Evolutionary conservation across 805 yeast genomes (phyloP).

Genomic region (Suhomyces pyralidae): DNA sequence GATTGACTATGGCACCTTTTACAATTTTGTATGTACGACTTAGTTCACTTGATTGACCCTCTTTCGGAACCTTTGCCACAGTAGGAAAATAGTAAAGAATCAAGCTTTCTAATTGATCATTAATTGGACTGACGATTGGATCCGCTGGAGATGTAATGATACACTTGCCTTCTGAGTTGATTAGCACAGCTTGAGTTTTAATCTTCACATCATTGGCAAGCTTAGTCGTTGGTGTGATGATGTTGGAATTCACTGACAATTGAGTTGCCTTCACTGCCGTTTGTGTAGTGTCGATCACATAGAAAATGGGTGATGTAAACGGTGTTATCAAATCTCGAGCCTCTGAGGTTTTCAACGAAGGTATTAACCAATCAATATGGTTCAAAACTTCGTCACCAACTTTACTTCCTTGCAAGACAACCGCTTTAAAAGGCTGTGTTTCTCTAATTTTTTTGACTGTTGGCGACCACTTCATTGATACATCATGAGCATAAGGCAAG

Average conservation of each 20-base stretch:
- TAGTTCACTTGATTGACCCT: slow-evolving; percentile 54
- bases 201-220: slow-evolving; percentile 48
- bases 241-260: neutral
- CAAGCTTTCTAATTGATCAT: slow-evolving; percentile 47
- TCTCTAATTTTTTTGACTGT: neutral
- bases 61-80: slow-evolving; percentile 38
- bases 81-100: slow-evolving; percentile 47
- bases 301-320: neutral
- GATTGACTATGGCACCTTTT: neutral
- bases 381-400: slow-evolving; percentile 54
- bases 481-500: neutral
- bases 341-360: slow-evolving; percentile 55
- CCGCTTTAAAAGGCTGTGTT: slow-evolving; percentile 40
- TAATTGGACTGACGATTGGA: slow-evolving; percentile 61
- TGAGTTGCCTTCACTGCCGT: neutral
- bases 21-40: slow-evolving; percentile 48
- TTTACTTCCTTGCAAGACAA: slow-evolving; percentile 48
- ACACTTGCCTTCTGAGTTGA: slow-evolving; percentile 49
- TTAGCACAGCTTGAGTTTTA: slow-evolving; percentile 39
- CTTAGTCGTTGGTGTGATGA: slow-evolving; percentile 48
- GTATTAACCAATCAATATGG: slow-evolving; percentile 56
- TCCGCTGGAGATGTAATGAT: slow-evolving; percentile 60
- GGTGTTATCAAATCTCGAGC: slow-evolving; percentile 29
- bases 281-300: neutral
- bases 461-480: neutral